Conservation (phyloP, 768 basidiomycete genomes). For the Pulveroboletus sp. region DNA sequence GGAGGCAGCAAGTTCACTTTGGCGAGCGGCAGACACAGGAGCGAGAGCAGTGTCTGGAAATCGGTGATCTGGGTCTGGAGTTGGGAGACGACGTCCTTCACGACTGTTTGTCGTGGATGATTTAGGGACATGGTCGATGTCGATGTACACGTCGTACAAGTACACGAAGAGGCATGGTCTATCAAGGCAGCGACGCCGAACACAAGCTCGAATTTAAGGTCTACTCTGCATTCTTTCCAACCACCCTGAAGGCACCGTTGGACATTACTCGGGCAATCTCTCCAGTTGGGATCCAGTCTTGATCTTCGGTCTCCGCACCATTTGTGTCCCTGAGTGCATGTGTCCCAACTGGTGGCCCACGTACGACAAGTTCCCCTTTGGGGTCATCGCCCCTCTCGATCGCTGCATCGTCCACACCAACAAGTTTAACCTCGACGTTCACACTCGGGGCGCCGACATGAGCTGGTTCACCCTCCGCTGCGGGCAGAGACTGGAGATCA, state of each 20-base stretch:
- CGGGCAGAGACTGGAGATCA: conserved; percentile 74
- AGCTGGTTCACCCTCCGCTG: conserved; percentile 30
- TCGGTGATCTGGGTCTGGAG: conserved; percentile 48
- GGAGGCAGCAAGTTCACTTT: conserved; percentile 56
- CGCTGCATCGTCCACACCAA: conserved; percentile 56
- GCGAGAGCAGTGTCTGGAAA: conserved; percentile 45
- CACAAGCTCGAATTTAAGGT: neutral
- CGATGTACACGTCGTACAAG: neutral
- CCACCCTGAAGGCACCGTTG: conserved; percentile 58
- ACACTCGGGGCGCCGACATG: conserved; percentile 77
- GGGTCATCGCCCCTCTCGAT: conserved; percentile 69
- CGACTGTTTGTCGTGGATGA: conserved; percentile 2
- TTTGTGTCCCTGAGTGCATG: conserved; percentile 28
- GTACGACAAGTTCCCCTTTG: conserved; percentile 51
- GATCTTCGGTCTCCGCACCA: conserved; percentile 37
- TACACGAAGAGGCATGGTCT: neutral
- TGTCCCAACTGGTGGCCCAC: conserved; percentile 72
- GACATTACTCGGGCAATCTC: conserved; percentile 48
- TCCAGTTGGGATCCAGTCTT: conserved; percentile 43
- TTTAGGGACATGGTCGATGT: conserved; percentile 7
- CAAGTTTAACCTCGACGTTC: conserved; percentile 81
- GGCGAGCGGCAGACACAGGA: conserved; percentile 58
- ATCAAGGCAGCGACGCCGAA: neutral
- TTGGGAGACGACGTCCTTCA: conserved; percentile 37
- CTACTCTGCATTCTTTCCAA: conserved; percentile 11